phyloP scores from a whole-genome alignment of 2,329 filamentous ascomycete genomes.

The Microcyclosporella mali region DNA sequence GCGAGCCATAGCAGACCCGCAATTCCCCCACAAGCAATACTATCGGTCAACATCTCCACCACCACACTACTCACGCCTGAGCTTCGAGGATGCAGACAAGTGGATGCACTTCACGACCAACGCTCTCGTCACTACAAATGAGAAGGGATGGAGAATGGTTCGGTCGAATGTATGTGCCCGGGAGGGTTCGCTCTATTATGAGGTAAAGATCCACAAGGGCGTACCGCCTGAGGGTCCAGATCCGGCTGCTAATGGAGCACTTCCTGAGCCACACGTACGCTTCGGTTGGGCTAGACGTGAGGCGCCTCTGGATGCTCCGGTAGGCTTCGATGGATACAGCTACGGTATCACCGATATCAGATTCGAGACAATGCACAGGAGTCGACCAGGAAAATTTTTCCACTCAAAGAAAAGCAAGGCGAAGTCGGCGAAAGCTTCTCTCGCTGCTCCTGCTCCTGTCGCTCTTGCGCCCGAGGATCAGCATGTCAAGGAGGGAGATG shows the following conservation, averaged over 20 bases:
- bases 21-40: conserved; percentile 78
- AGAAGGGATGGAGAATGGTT: conserved; percentile 87
- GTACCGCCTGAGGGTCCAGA: conserved; percentile 47
- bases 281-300: conserved; percentile 82
- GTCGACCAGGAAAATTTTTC: conserved; percentile 81
- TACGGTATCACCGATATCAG: conserved; percentile 86
- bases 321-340: conserved; percentile 86
- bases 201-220: conserved; percentile 81
- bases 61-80: conserved; percentile 78
- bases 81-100: conserved; percentile 83
- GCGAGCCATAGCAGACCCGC: conserved; percentile 82
- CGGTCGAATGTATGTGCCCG: conserved; percentile 84
- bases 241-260: conserved; percentile 28
- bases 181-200: conserved; percentile 89
- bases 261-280: conserved; percentile 58
- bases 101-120: conserved; percentile 71
- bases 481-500: conserved; percentile 80
- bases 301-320: conserved; percentile 73
- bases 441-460: conserved; percentile 47
- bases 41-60: conserved; percentile 83
- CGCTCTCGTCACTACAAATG: conserved; percentile 73
- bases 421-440: conserved; percentile 33
- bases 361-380: conserved; percentile 90
- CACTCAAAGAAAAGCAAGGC: conserved; percentile 31
- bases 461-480: conserved; percentile 48